Percentiles rank a stretch among this genome's conserved stretches.
phyloP scores from a whole-genome alignment of 2,329 filamentous ascomycete species.

The Ophiosphaerella narmari region DNA sequence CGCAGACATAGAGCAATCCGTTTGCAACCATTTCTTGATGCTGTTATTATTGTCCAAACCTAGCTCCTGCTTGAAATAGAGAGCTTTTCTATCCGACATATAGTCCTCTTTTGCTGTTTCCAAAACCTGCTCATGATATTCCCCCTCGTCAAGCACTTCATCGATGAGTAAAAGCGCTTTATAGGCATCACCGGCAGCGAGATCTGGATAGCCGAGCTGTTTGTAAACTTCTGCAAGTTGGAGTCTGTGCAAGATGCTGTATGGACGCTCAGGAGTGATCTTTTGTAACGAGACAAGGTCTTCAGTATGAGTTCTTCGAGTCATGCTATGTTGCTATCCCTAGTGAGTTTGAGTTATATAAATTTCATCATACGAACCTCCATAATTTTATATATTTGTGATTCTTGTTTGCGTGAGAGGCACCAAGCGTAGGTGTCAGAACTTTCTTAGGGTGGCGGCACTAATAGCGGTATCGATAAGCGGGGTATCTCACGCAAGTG shows the following conservation, averaged over 20 bases:
- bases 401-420: not conserved
- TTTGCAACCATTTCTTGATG: slow-evolving; percentile 21
- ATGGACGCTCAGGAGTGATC: slow-evolving; percentile 33
- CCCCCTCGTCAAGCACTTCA: slow-evolving; percentile 75
- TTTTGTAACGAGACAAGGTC: slow-evolving; percentile 32
- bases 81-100: slow-evolving; percentile 12
- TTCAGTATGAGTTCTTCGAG: slow-evolving; percentile 16
- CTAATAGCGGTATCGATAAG: slow-evolving; percentile 7
- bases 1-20: slow-evolving; percentile 32
- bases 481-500: not conserved
- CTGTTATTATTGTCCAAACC: slow-evolving; percentile 1
- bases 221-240: slow-evolving; percentile 73
- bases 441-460: slow-evolving; percentile 1
- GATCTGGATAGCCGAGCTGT: slow-evolving; percentile 81
- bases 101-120: slow-evolving; percentile 54
- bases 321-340: not conserved
- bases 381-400: slow-evolving; percentile 2
- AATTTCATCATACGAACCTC: slow-evolving; percentile 9
- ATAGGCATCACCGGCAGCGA: slow-evolving; percentile 89
- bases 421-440: not conserved
- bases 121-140: slow-evolving; percentile 74
- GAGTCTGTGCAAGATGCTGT: slow-evolving; percentile 50
- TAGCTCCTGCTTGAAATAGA: slow-evolving; percentile 1
- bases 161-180: slow-evolving; percentile 85
- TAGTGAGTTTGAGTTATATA: not conserved